phyloP scores from a whole-genome alignment of 2,329 filamentous ascomycete genomes.

The Trichoderma endophyticum region DNA sequence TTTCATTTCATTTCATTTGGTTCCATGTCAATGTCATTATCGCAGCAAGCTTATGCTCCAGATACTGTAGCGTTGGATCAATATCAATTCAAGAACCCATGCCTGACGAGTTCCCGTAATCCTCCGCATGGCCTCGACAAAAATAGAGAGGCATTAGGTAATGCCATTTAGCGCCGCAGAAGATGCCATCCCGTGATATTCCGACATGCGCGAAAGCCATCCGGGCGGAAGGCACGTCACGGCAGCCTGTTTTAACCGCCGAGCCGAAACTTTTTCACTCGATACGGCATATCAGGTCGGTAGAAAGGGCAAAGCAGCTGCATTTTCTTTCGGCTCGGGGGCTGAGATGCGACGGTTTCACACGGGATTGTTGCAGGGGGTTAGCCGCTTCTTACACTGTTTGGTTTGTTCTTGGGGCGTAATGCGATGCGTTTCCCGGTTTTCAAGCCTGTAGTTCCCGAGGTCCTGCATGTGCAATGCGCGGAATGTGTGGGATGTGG shows the following conservation, averaged over 20 bases:
- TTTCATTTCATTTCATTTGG: not conserved
- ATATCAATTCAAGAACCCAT: not conserved
- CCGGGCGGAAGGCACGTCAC: not conserved
- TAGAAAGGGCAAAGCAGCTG: not conserved
- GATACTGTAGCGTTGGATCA: not conserved
- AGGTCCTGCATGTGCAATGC: conserved; percentile 24
- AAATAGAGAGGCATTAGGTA: conserved; percentile 1
- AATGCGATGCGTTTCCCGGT: not conserved
- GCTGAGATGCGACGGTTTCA: not conserved
- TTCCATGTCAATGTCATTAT: not conserved
- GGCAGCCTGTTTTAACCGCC: not conserved
- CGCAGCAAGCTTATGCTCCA: not conserved
- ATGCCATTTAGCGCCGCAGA: not conserved
- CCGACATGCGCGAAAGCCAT: not conserved
- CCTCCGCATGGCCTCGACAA: not conserved
- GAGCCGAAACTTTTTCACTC: not conserved
- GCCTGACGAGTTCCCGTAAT: not conserved
- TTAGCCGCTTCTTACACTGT: too few relatives aligned
- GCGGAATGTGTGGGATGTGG: not conserved
- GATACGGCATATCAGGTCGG: not conserved
- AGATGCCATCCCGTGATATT: not conserved
- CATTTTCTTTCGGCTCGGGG: not conserved
- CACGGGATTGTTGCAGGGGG: not conserved
- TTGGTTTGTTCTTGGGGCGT: too few relatives aligned
- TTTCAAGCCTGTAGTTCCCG: conserved; percentile 25